These are phyloP conservation scores for Cystofilobasidium ferigula DNA, from an alignment of 768 basidiomycete genomes.

Conservation along the genomic window DNA sequence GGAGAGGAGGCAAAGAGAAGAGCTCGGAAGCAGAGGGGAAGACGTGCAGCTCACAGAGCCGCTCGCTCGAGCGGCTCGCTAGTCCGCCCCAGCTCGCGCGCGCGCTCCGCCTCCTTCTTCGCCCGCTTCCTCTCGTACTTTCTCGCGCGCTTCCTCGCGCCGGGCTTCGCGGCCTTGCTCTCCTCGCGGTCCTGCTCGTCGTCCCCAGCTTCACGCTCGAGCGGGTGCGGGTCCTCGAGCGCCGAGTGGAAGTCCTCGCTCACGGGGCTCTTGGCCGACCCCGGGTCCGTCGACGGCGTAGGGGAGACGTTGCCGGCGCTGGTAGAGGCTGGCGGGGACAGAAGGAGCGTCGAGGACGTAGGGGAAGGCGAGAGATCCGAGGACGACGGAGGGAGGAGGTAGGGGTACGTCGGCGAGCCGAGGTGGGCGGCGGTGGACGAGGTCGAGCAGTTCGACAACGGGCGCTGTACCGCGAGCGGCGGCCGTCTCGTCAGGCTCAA, in stretches of 20 bases:
- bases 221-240: not conserved
- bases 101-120: conserved; percentile 1
- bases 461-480: not conserved
- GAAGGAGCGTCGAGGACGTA: not conserved
- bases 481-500: not conserved
- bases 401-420: not conserved
- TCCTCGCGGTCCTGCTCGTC: not conserved
- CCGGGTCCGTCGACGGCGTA: not conserved
- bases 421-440: not conserved
- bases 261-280: not conserved
- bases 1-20: too few species aligned
- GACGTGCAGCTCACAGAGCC: too few species aligned
- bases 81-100: too few species aligned
- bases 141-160: not conserved
- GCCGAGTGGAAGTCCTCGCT: not conserved
- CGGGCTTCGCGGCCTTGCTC: not conserved
- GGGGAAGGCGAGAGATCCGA: too few species aligned
- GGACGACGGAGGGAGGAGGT: conserved; percentile 6
- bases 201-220: not conserved
- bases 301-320: not conserved
- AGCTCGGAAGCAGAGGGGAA: too few species aligned
- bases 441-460: not conserved
- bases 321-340: not conserved
- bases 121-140: not conserved
- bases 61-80: too few species aligned